A percentile compares a stretch with the other conserved stretches of the same genome.
phyloP scores from a whole-genome alignment of 352 stramenopile genomes.

The Pythium graminicola region DNA sequence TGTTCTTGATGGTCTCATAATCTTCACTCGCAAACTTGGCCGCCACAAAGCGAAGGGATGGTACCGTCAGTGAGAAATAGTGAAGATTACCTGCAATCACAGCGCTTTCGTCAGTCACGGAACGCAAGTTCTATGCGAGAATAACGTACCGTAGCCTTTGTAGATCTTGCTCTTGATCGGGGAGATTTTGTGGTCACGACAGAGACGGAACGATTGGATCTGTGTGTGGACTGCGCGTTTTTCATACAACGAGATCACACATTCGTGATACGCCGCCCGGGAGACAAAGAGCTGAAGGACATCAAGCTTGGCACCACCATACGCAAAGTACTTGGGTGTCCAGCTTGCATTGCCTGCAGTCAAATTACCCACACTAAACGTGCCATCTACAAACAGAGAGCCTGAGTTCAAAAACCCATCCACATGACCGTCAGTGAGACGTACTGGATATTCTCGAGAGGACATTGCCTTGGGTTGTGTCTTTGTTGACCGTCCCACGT shows the following conservation, averaged over 20 bases:
- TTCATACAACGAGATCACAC: constrained; percentile 79
- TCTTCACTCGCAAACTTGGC: constrained; percentile 82
- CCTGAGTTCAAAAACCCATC: too few relatives aligned
- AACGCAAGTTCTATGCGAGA: background rate
- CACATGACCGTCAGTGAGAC: too few relatives aligned
- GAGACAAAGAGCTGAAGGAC: constrained; percentile 83
- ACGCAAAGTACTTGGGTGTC: constrained; percentile 77
- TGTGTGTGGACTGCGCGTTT: constrained; percentile 74
- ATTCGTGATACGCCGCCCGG: constrained; percentile 77
- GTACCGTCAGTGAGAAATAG: constrained; percentile 79
- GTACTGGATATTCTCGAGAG: constrained; percentile 79
- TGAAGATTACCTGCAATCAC: constrained; percentile 55
- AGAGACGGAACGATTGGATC: constrained; percentile 80
- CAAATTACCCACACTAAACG: constrained; percentile 77
- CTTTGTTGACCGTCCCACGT: constrained; percentile 52
- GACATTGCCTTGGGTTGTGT: constrained; percentile 58
- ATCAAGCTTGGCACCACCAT: constrained; percentile 73
- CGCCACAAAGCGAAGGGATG: constrained; percentile 70
- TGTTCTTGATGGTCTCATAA: constrained; percentile 75
- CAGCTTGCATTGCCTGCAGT: constrained; percentile 70
- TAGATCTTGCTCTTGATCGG: constrained; percentile 86
- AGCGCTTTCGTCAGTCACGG: background rate
- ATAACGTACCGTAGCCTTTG: constrained; percentile 61
- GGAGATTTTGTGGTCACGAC: constrained; percentile 78
- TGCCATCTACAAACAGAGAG: constrained; percentile 44